Evolutionary conservation across 2,329 filamentous ascomycete genomes (phyloP), one percentile per base, ranked within the genome.

Genomic region (Botrytis aclada): DNA sequence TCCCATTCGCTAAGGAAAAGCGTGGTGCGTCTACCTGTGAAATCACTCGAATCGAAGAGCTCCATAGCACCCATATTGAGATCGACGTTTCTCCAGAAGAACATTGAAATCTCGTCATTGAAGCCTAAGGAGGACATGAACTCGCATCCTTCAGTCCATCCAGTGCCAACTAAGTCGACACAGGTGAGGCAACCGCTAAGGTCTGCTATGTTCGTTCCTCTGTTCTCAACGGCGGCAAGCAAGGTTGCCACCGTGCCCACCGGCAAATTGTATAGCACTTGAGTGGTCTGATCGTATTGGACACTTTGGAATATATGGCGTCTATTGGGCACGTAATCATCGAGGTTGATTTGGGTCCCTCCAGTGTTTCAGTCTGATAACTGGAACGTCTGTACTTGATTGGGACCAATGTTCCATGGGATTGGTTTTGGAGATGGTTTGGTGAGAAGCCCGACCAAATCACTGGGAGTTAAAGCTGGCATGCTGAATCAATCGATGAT

Each of bases 1-100:
- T 16, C 39, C 62, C 62, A 64, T 32, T 64, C 62, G 14, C 62
- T 64, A 64, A 64, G 62, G 62, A 64, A 64, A n/a, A 64, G 16
- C 10, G 62, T 64, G 12, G 62, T 29, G 25, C 62, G 39, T 64
- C 62, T 41, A 16, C 62, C 62, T n/a, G n/a, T 43, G 16, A 64
- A 64, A 20, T 64, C 12, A 8, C 8, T 4, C 4, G 62, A 37
- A 32, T 64, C 62, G 39, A 64, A 64, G 39, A 64, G 62, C 25
- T 64, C 62, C 3, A 64, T 20, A 22, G 62, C 62, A n/a, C 62
- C 62, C 14, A 64, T 64, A n/a, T 45, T 64, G 12, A 64, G 62
- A 45, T 64, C 62, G 39, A 64, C 62, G 12, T n/a, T 64, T 64
- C 62, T 12, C 62, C 62, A 64, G 25, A 64, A 64, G 37, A 64